Percentiles rank a stretch among this genome's conserved stretches.
phyloP scores from a whole-genome alignment of 768 basidiomycete genomes.

The Collybiopsis luxurians region DNA sequence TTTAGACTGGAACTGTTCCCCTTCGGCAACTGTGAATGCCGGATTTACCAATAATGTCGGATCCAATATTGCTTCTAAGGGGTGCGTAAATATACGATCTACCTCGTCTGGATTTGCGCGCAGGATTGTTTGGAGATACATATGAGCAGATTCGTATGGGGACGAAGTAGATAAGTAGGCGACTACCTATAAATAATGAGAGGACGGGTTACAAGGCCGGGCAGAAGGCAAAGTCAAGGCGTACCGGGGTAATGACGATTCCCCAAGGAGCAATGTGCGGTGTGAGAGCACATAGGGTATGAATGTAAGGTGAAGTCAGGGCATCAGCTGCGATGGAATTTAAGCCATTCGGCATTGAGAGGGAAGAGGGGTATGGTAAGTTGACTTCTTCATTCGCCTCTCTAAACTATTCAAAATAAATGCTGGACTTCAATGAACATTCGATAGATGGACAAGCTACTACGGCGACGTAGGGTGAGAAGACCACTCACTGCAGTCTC shows the following conservation, averaged over 20 bases:
- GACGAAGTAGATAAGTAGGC: neutral
- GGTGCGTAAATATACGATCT: conserved; percentile 76
- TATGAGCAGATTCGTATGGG: no score
- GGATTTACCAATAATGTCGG: conserved; percentile 37
- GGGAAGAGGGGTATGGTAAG: conserved; percentile 45
- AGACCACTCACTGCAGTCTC: conserved; percentile 68
- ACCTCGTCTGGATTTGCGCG: conserved; percentile 59
- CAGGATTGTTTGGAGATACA: neutral
- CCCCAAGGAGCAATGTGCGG: conserved; percentile 55
- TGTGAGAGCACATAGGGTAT: neutral
- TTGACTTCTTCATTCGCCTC: conserved; percentile 88
- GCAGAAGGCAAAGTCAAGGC: conserved; percentile 61
- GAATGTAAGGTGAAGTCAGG: conserved; percentile 59
- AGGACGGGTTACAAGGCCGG: conserved; percentile 38
- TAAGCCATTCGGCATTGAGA: conserved; percentile 58
- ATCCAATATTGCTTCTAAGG: conserved; percentile 69
- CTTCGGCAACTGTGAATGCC: no score
- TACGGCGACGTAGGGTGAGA: no score
- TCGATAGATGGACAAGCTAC: no score
- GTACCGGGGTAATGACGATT: conserved; percentile 77
- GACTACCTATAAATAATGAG: conserved; percentile 51
- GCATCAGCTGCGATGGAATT: conserved; percentile 11
- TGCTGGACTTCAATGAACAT: no score
- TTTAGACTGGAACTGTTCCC: no score
- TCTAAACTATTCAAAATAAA: conserved; percentile 47